A percentile compares a stretch with the other conserved stretches of the same genome.
These are phyloP conservation scores for Coleophoma crateriformis DNA, from an alignment of 2,329 filamentous ascomycete species.

Conservation along the genomic window DNA sequence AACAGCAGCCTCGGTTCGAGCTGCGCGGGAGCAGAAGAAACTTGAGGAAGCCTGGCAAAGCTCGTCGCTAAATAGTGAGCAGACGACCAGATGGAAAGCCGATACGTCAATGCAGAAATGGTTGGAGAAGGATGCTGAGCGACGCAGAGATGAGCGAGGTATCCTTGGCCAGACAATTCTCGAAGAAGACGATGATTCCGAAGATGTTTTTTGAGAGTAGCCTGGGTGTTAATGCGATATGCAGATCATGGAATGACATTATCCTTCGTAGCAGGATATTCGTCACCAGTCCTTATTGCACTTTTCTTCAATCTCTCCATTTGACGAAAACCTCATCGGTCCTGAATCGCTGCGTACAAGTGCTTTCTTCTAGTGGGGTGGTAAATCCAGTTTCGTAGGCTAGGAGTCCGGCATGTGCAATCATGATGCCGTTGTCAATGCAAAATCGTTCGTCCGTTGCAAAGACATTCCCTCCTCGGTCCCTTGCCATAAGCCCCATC, in stretches of 20 bases:
- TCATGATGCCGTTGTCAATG: conserved; percentile 99
- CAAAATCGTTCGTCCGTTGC: conserved; percentile 97
- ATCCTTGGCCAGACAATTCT: conserved; percentile 63
- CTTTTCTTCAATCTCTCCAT: conserved; percentile 56
- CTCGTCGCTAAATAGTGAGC: conserved; percentile 7
- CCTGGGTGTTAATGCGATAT: too few relatives aligned
- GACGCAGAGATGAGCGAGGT: conserved; percentile 28
- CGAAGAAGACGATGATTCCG: conserved; percentile 63
- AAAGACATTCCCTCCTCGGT: conserved; percentile 84
- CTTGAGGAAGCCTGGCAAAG: conserved; percentile 17
- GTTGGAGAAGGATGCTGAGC: conserved; percentile 18
- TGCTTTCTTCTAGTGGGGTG: conserved; percentile 74
- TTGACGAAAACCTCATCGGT: conserved; percentile 77
- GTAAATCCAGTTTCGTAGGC: conserved; percentile 77
- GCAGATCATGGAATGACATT: too few relatives aligned
- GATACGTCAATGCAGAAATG: conserved; percentile 16
- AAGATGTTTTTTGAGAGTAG: conserved; percentile 22
- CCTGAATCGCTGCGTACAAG: conserved; percentile 77
- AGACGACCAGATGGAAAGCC: conserved; percentile 4
- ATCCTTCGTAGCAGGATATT: too few relatives aligned
- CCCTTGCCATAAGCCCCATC: conserved; percentile 94
- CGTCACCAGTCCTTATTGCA: too few relatives aligned
- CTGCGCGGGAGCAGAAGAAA: conserved; percentile 17
- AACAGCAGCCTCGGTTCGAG: conserved; percentile 17
- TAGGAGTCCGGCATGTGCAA: conserved; percentile 88